Evolutionary conservation across 108 stramenopile genomes (phyloP).

Genomic region (Cylindrotheca closterium): DNA sequence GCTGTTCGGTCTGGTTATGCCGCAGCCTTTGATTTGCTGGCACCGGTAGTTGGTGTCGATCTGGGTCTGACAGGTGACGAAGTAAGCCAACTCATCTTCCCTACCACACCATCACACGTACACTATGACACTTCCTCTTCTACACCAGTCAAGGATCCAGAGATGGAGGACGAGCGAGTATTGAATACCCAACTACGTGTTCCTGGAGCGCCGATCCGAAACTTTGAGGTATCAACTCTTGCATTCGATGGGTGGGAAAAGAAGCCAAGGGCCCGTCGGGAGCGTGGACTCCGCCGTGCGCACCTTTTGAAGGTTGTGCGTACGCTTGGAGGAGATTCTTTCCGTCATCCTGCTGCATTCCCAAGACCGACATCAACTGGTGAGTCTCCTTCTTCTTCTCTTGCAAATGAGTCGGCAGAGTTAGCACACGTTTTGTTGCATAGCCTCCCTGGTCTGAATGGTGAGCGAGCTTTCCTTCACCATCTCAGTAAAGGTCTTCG

Average conservation of each 20-base stretch:
- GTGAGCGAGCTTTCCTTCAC: constrained; percentile 10
- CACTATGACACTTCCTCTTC: background rate
- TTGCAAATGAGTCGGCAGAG: background rate
- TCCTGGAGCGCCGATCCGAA: constrained; percentile 15
- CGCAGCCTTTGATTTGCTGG: constrained; percentile 67
- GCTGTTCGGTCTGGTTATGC: constrained; percentile 72
- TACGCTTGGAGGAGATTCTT: too few species aligned
- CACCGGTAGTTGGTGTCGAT: constrained; percentile 45
- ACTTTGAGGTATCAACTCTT: background rate
- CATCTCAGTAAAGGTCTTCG: constrained; percentile 35
- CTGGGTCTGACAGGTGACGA: constrained; percentile 4
- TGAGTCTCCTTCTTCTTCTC: background rate
- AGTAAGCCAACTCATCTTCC: constrained; percentile 28
- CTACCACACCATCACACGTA: constrained; percentile 9
- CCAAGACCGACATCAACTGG: background rate
- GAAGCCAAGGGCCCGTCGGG: too few species aligned
- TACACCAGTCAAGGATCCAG: background rate
- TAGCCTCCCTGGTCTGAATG: constrained; percentile 28
- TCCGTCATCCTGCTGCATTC: too few species aligned
- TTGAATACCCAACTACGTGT: constrained; percentile 11
- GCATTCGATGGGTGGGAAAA: background rate
- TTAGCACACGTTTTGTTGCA: constrained; percentile 8
- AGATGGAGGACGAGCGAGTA: background rate
- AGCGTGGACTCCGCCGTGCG: too few species aligned
- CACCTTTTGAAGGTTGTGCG: too few species aligned